A percentile compares a stretch with the other conserved stretches of the same genome.
phyloP scores from a whole-genome alignment of 371 early-diverging fungal species.

The Batkoa obscura region DNA sequence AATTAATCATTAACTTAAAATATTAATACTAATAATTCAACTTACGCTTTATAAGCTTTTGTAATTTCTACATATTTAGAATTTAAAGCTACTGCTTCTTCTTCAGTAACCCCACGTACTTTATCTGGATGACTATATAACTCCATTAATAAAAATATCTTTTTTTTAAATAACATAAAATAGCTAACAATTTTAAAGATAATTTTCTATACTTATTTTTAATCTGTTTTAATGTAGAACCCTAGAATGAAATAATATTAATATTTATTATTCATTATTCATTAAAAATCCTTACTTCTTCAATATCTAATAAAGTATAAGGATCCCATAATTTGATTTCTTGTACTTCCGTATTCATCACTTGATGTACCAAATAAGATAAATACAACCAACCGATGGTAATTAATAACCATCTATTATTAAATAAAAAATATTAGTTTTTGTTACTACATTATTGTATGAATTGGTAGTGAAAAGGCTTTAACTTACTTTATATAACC shows the following conservation, averaged over 20 bases:
- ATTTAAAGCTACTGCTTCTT: slow-evolving; percentile 27
- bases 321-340: slow-evolving; percentile 74
- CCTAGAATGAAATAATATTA: not conserved
- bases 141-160: slow-evolving; percentile 21
- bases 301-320: slow-evolving; percentile 68
- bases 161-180: not conserved
- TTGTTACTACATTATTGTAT: too few relatives aligned
- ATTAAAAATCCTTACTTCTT: slow-evolving; percentile 21
- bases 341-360: slow-evolving; percentile 36
- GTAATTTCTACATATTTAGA: slow-evolving; percentile 53
- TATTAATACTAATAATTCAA: not conserved
- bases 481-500: not conserved
- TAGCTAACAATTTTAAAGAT: slow-evolving; percentile 8
- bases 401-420: slow-evolving; percentile 25
- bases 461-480: too few relatives aligned
- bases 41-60: slow-evolving; percentile 75
- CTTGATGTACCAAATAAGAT: slow-evolving; percentile 51
- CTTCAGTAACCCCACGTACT: slow-evolving; percentile 29
- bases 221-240: not conserved
- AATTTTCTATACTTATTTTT: slow-evolving; percentile 9
- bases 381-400: slow-evolving; percentile 60
- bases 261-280: not conserved
- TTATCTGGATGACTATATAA: slow-evolving; percentile 75
- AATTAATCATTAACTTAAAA: not conserved
- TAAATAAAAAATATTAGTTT: not conserved